Evolutionary conservation across 129 eudicot genomes (phyloP), one percentile per base, ranked within the genome.

Genomic region (Pseudognaphalium luteoalbum): DNA sequence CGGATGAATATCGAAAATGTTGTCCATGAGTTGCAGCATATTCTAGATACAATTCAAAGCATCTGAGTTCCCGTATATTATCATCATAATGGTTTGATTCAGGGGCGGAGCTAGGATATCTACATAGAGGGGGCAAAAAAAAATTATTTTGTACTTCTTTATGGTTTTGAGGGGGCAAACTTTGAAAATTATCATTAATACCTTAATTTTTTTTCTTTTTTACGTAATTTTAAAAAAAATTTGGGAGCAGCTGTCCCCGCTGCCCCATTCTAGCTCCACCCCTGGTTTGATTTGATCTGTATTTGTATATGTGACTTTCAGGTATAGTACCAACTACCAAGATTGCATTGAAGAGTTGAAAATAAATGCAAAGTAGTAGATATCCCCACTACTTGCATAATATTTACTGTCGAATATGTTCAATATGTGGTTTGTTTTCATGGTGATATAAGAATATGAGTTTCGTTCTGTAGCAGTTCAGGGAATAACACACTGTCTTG

Each of bases 1-100:
- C 60, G 76, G 22, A n/a, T 70, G 65, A 34, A 76, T 14, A 76
- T 76, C 0, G 7, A 51, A 51, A 65, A 1, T 65, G 73, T 65
- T 20, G 80, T 70, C 11, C 35, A 60, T 41, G 76, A 70, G 63
- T 61, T 78, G 71, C 62, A 52, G 25, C 70, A 29, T 59, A 42
- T 70, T 28, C 16, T 32, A 16, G 37, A 75, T 21, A 10, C 6
- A 4, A 32, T 75, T 63, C 80, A 75, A 47, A 12, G 34, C 2
- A n/a, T 63, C 8, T 75, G 37, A 62, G 37, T 37, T 69, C 2
- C 9, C n/a, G n/a, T n/a, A n/a, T n/a, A n/a, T n/a, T n/a, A n/a
- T n/a, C n/a, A n/a, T n/a, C n/a, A n/a, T n/a, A n/a, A n/a, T n/a
- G n/a, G n/a, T n/a, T n/a, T n/a, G n/a, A n/a, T n/a, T n/a, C n/a